phyloP scores from a whole-genome alignment of 2,329 filamentous ascomycete genomes.

The Phialophora macrospora region DNA sequence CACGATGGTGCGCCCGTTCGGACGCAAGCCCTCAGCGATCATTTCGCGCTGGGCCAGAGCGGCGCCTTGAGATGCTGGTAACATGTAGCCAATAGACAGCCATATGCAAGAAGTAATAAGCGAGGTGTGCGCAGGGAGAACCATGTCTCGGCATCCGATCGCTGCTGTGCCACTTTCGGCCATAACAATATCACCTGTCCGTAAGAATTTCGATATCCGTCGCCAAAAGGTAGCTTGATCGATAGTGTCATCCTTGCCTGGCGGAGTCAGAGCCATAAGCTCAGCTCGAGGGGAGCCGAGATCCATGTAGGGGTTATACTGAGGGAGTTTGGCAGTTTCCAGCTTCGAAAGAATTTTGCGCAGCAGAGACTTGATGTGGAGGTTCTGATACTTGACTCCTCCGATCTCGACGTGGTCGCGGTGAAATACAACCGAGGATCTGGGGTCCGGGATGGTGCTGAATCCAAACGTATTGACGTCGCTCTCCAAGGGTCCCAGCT shows the following conservation, averaged over 20 bases:
- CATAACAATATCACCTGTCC: conserved; percentile 60
- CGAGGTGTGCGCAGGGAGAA: conserved; percentile 55
- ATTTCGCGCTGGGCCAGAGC: conserved; percentile 60
- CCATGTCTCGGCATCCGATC: conserved; percentile 59
- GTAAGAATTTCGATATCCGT: conserved; percentile 61
- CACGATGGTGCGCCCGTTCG: conserved; percentile 59
- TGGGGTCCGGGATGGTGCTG: conserved; percentile 41
- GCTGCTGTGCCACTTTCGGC: conserved; percentile 65
- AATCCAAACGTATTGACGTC: conserved; percentile 52
- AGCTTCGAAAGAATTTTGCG: conserved; percentile 68
- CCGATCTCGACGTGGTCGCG: conserved; percentile 73
- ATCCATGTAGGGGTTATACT: conserved; percentile 42
- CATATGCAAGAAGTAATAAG: conserved; percentile 61
- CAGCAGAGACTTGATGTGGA: conserved; percentile 79
- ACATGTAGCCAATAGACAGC: conserved; percentile 66
- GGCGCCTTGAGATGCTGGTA: conserved; percentile 62
- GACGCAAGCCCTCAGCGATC: conserved; percentile 56
- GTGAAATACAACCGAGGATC: conserved; percentile 75
- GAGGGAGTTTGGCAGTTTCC: conserved; percentile 48
- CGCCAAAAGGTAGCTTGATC: conserved; percentile 65
- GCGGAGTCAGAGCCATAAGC: conserved; percentile 55
- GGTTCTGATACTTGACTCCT: conserved; percentile 75
- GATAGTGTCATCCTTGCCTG: conserved; percentile 55
- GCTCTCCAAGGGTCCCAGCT: conserved; percentile 55
- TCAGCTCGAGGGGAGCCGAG: conserved; percentile 53